Evolutionary conservation across 2,329 filamentous ascomycete genomes (phyloP).

Genomic region (Dendryphion nanum): DNA sequence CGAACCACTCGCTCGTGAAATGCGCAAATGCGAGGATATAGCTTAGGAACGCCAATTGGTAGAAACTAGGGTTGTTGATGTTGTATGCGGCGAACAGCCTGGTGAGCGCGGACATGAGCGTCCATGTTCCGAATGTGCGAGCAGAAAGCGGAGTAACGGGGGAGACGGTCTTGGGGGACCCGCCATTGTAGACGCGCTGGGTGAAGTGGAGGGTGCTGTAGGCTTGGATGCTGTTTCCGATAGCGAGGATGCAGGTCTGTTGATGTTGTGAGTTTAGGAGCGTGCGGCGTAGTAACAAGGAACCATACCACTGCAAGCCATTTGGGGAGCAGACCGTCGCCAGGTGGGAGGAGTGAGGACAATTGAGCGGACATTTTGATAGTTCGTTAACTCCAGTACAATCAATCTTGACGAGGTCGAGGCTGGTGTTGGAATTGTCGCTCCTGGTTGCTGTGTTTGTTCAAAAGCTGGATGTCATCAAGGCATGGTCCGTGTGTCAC

Average conservation of each 20-base stretch:
- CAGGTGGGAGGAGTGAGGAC: conserved; percentile 42
- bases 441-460: no score
- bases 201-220: conserved; percentile 79
- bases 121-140: conserved; percentile 86
- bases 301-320: conserved; percentile 63
- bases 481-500: no score
- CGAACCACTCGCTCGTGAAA: conserved; percentile 76
- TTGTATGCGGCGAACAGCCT: conserved; percentile 83
- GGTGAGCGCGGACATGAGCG: conserved; percentile 72
- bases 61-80: conserved; percentile 68
- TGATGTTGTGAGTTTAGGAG: conserved; percentile 3
- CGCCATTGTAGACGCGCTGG: conserved; percentile 76
- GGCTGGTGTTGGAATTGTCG: no score
- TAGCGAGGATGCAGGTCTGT: conserved; percentile 77
- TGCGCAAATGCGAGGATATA: conserved; percentile 76
- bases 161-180: conserved; percentile 40
- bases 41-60: conserved; percentile 78
- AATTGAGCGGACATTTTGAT: conserved; percentile 15
- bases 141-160: conserved; percentile 71
- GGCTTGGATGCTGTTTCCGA: conserved; percentile 82
- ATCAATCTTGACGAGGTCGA: no score
- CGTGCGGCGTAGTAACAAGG: background rate
- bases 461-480: no score
- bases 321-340: conserved; percentile 58
- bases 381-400: no score